Conservation (phyloP, 306 rosid genomes). For the Cicer yamashitae region DNA sequence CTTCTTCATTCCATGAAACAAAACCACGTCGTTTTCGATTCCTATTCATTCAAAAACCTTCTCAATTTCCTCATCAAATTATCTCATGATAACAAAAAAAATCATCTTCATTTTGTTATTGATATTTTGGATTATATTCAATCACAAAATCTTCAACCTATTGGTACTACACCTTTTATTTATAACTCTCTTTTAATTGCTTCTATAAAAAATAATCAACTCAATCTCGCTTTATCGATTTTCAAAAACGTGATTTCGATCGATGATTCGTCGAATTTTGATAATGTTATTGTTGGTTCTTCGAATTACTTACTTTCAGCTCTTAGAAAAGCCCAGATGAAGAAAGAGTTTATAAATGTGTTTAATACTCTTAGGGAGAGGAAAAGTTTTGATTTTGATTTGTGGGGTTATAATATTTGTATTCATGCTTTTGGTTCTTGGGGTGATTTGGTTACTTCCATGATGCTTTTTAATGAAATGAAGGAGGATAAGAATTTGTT, state of each 20-base stretch:
- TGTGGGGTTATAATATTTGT: conserved; percentile 69
- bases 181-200: conserved; percentile 66
- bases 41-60: conserved; percentile 65
- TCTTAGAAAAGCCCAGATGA: conserved; percentile 71
- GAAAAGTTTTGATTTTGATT: conserved; percentile 55
- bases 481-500: conserved; percentile 51
- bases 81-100: conserved; percentile 3
- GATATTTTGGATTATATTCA: conserved; percentile 60
- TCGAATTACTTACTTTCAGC: conserved; percentile 70
- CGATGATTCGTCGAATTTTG: conserved; percentile 34
- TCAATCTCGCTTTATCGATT: conserved; percentile 69
- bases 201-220: conserved; percentile 61
- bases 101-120: conserved; percentile 56
- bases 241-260: conserved; percentile 51
- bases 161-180: conserved; percentile 36
- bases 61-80: conserved; percentile 60
- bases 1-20: conserved; percentile 59
- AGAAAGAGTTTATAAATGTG: conserved; percentile 60
- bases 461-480: conserved; percentile 72
- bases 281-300: conserved; percentile 24
- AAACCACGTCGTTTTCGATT: conserved; percentile 56
- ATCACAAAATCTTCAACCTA: conserved; percentile 45
- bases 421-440: conserved; percentile 87
- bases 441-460: conserved; percentile 74
- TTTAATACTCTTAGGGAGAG: conserved; percentile 60